A percentile compares a stretch with the other conserved stretches of the same genome.
Conservation (phyloP, 306 rosid species). For the Hippophae tibetana region DNA sequence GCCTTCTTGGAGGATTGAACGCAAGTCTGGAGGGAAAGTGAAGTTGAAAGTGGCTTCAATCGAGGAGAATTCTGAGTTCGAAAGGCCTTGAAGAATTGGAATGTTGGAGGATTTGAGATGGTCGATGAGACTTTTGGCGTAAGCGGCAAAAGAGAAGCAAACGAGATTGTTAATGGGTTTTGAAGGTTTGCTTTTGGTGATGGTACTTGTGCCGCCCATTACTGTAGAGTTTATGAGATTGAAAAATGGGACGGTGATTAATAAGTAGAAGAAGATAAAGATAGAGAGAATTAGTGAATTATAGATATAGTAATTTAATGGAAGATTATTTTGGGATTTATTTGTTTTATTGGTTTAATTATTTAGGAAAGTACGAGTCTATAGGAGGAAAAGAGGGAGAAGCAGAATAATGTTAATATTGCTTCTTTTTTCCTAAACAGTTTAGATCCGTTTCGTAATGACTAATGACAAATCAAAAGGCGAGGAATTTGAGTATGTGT, state of each 20-base stretch:
- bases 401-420: not conserved
- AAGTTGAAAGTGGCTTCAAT: constrained; percentile 46
- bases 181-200: constrained; percentile 7
- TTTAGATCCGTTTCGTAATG: too few relatives aligned
- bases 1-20: constrained; percentile 61
- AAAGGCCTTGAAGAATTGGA: constrained; percentile 42
- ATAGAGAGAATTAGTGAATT: not conserved
- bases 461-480: too few relatives aligned
- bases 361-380: not conserved
- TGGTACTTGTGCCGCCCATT: not conserved
- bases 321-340: not conserved
- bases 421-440: too few relatives aligned
- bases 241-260: too few relatives aligned
- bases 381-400: constrained; percentile 3
- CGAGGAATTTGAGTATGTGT: too few relatives aligned
- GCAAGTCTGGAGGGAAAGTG: constrained; percentile 78
- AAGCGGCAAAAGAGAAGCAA: constrained; percentile 82
- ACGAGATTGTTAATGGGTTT: constrained; percentile 24
- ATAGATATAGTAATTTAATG: not conserved
- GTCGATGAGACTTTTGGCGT: constrained; percentile 40
- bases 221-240: too few relatives aligned
- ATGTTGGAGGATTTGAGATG: constrained; percentile 39
- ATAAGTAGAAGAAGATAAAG: not conserved
- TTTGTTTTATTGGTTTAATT: not conserved
- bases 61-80: constrained; percentile 41